These are phyloP conservation scores for Gossypium aridum DNA, from an alignment of 441 rosid species.

Conservation along the genomic window DNA sequence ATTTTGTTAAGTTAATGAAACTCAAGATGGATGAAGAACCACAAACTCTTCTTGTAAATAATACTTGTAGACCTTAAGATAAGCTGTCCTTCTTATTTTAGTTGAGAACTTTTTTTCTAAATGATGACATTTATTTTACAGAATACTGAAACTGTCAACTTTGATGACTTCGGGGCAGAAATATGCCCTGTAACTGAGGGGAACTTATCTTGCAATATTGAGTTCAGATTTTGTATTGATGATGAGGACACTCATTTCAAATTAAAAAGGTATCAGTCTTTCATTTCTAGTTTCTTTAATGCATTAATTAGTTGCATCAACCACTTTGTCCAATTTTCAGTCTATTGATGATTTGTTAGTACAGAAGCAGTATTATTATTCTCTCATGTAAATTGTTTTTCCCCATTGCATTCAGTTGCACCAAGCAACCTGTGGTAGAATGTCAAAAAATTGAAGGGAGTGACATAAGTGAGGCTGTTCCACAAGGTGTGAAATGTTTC, in stretches of 20 bases:
- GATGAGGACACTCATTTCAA: slow-evolving; percentile 10
- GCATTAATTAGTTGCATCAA: background rate
- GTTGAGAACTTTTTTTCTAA: background rate
- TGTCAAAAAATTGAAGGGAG: slow-evolving; percentile 27
- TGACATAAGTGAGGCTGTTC: slow-evolving; percentile 26
- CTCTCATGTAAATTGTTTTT: background rate
- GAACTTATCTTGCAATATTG: slow-evolving; percentile 17
- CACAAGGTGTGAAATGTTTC: slow-evolving; percentile 21
- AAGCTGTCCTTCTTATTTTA: background rate
- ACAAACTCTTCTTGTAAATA: background rate
- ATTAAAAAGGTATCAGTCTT: slow-evolving; percentile 23
- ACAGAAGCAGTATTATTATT: background rate
- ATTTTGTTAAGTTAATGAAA: background rate
- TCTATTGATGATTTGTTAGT: background rate
- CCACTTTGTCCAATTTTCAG: background rate
- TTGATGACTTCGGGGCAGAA: slow-evolving; percentile 47
- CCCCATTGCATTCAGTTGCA: slow-evolving; percentile 19
- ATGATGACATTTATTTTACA: slow-evolving; percentile 14
- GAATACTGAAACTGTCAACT: slow-evolving; percentile 26
- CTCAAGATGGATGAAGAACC: background rate
- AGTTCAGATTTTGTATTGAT: slow-evolving; percentile 10
- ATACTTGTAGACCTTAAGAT: background rate
- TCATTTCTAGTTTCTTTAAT: background rate
- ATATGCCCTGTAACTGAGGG: slow-evolving; percentile 27
- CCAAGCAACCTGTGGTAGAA: slow-evolving; percentile 20